Evolutionary conservation across 2,329 filamentous ascomycete species (phyloP).

Genomic region (Curvularia verruculosa): DNA sequence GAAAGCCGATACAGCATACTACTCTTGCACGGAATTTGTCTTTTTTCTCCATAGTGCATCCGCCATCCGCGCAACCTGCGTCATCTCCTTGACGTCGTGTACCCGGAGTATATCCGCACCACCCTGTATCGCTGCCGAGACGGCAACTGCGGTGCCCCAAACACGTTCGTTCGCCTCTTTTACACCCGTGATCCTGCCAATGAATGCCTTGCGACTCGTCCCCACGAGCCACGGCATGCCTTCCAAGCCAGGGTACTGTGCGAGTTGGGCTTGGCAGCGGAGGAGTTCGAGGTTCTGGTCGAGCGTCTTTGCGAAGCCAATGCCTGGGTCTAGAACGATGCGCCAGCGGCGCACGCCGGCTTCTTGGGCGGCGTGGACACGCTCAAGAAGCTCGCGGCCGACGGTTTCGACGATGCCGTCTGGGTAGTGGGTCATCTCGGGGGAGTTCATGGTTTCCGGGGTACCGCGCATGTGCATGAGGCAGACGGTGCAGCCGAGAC

Average conservation of each 20-base stretch:
- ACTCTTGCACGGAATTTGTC: neutral
- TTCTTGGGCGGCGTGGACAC: conserved; percentile 75
- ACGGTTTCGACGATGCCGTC: conserved; percentile 70
- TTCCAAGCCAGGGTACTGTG: conserved; percentile 57
- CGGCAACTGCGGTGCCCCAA: conserved; percentile 88
- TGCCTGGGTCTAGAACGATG: conserved; percentile 89
- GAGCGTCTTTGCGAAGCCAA: conserved; percentile 88
- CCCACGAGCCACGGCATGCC: conserved; percentile 89
- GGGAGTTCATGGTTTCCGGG: conserved; percentile 76
- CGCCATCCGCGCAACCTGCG: conserved; percentile 79
- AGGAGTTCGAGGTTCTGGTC: conserved; percentile 84
- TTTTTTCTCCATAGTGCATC: conserved; percentile 84
- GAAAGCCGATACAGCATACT: too few species aligned
- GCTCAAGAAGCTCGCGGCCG: conserved; percentile 68
- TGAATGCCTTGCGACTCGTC: conserved; percentile 85
- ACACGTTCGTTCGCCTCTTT: conserved; percentile 70
- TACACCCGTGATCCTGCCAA: conserved; percentile 81
- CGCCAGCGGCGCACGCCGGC: conserved; percentile 91
- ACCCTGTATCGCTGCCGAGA: conserved; percentile 82
- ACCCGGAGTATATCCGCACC: conserved; percentile 92
- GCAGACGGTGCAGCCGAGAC: conserved; percentile 76
- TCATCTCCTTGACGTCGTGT: conserved; percentile 89
- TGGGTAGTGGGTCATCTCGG: conserved; percentile 63
- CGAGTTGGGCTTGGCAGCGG: conserved; percentile 67
- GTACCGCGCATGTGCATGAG: conserved; percentile 95